phyloP scores from a whole-genome alignment of 129 eudicot species.

The Flaveria trinervia region DNA sequence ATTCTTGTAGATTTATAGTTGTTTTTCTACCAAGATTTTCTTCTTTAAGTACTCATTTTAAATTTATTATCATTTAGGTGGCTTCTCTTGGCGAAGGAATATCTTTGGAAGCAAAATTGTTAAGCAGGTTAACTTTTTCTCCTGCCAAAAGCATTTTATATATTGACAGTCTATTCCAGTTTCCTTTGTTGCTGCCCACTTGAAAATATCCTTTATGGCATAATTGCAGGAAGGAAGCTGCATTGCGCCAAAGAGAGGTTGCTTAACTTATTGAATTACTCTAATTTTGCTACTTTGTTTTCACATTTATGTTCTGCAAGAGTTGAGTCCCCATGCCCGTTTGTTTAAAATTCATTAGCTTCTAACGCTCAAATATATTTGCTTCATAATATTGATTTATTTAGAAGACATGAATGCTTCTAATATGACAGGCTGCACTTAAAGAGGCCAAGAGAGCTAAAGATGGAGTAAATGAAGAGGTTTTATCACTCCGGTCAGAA shows the following conservation, averaged over 20 bases:
- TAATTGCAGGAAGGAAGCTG: constrained; percentile 90
- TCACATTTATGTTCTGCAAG: constrained; percentile 7
- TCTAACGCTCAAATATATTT: background rate
- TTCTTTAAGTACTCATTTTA: background rate
- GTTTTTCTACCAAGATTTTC: background rate
- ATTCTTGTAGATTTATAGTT: background rate
- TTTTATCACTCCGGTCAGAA: constrained; percentile 61
- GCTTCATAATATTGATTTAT: constrained; percentile 20
- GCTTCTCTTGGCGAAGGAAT: constrained; percentile 97
- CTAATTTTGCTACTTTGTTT: constrained; percentile 12
- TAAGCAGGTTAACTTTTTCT: constrained; percentile 71
- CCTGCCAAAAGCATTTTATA: constrained; percentile 16
- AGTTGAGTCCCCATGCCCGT: constrained; percentile 20
- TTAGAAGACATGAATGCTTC: constrained; percentile 18
- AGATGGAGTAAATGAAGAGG: constrained; percentile 62
- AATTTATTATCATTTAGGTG: constrained; percentile 50
- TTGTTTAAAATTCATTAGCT: constrained; percentile 7
- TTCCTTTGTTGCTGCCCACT: background rate
- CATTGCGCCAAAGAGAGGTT: constrained; percentile 96
- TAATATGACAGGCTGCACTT: constrained; percentile 75
- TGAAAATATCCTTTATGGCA: constrained; percentile 7
- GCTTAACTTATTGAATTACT: constrained; percentile 24
- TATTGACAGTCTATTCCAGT: background rate
- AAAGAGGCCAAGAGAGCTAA: constrained; percentile 81
- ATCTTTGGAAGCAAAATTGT: constrained; percentile 87